phyloP scores from a whole-genome alignment of 2,329 filamentous ascomycete genomes.

The Aspergillus melleus region DNA sequence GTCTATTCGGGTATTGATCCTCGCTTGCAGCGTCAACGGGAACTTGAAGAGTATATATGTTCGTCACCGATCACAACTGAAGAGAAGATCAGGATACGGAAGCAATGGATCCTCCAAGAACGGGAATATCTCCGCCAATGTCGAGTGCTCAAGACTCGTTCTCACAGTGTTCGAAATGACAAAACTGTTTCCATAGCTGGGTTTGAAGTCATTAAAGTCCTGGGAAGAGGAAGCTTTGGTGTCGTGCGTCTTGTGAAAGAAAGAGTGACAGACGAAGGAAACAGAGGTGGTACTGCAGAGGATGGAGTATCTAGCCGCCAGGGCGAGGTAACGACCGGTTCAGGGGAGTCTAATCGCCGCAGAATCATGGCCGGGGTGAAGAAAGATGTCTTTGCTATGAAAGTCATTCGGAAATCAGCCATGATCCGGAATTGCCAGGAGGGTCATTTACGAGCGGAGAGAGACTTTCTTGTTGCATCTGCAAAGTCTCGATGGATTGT shows the following conservation, averaged over 20 bases:
- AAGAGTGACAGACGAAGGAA: slow-evolving; percentile 35
- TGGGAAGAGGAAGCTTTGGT: slow-evolving; percentile 94
- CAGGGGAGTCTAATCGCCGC: slow-evolving; percentile 21
- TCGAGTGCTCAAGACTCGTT: slow-evolving; percentile 67
- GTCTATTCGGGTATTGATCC: slow-evolving; percentile 59
- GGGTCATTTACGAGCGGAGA: slow-evolving; percentile 84
- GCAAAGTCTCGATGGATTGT: slow-evolving; percentile 91
- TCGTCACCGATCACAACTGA: slow-evolving; percentile 58
- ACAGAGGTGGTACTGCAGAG: background rate
- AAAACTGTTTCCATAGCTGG: slow-evolving; percentile 58
- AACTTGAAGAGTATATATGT: slow-evolving; percentile 65
- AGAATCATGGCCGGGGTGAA: slow-evolving; percentile 32
- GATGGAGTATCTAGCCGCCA: background rate
- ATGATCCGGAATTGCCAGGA: slow-evolving; percentile 93
- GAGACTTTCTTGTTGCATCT: slow-evolving; percentile 86
- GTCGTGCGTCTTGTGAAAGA: slow-evolving; percentile 84
- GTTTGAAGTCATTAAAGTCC: slow-evolving; percentile 78
- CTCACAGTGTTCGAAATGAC: slow-evolving; percentile 40
- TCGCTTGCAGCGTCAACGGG: slow-evolving; percentile 60
- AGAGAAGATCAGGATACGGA: slow-evolving; percentile 53
- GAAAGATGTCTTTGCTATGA: slow-evolving; percentile 85
- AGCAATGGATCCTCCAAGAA: slow-evolving; percentile 66
- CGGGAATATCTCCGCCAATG: slow-evolving; percentile 72
- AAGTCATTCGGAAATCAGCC: slow-evolving; percentile 89
- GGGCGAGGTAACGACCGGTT: background rate